phyloP scores from a whole-genome alignment of 495 filamentous ascomycete genomes.

The Aspergillus baeticus region DNA sequence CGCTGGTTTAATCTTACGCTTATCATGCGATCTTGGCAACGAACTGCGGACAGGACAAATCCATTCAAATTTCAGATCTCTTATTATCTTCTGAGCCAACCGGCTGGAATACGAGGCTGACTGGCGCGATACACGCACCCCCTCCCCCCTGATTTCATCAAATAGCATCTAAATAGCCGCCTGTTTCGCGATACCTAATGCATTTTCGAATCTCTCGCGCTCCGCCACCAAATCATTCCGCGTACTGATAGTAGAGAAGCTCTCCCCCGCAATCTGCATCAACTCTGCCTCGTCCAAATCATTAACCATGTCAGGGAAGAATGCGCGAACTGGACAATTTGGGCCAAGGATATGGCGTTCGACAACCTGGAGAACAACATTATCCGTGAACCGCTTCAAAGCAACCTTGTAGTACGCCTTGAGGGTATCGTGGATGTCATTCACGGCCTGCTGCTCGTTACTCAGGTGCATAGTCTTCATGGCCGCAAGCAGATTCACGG shows the following conservation, averaged over 20 bases:
- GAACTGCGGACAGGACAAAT: too few relatives aligned
- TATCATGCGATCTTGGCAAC: too few relatives aligned
- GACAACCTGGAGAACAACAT: conserved; percentile 22
- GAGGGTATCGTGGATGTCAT: conserved; percentile 42
- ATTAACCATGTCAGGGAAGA: conserved; percentile 7
- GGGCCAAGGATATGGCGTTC: conserved; percentile 1
- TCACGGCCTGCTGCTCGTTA: conserved; percentile 31
- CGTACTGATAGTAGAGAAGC: background rate
- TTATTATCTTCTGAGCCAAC: too few relatives aligned
- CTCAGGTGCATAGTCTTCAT: conserved; percentile 15
- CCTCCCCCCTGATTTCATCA: too few relatives aligned
- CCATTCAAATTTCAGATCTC: too few relatives aligned
- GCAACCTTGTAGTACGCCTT: conserved; percentile 42
- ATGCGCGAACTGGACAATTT: background rate
- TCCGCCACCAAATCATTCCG: conserved; percentile 4
- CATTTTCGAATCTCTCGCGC: background rate
- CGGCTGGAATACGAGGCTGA: too few relatives aligned
- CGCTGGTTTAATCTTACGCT: too few relatives aligned
- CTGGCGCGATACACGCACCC: too few relatives aligned
- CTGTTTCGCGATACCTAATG: background rate
- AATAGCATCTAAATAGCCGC: background rate
- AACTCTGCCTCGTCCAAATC: conserved; percentile 4
- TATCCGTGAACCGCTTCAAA: conserved; percentile 29
- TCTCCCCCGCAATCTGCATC: conserved; percentile 2
- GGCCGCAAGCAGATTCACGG: background rate